Evolutionary conservation across 169 alveolate species (phyloP), one percentile per base, ranked within the genome.

Genomic region (Eimeria maxima): DNA sequence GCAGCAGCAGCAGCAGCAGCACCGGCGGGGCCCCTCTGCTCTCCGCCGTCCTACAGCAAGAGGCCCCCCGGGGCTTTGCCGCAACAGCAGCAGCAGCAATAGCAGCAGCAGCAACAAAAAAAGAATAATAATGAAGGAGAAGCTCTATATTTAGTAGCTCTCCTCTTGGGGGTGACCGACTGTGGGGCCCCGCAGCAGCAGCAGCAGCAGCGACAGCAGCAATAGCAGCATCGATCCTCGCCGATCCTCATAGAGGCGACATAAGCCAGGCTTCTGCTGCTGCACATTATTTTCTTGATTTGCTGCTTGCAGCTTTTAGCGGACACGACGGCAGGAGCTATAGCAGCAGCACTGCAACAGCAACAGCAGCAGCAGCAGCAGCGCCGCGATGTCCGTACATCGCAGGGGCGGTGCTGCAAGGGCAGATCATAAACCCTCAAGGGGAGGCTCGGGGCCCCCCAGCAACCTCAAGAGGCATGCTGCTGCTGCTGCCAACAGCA

Each of bases 261-360:
- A 33, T 33, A 33, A 33, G 38, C 84, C 13, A 20, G 14, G 55
- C 86, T 53, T 53, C 60, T 53, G 10, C 16, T 53, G 10, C 16
- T 53, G 60, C 10, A 14, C 6, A 7, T 53, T 53, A 1, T 53
- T 29, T 45, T 24, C 33, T 45, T 50, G 4, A 20, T 24, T 6
- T 74, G 16, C 50, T 74, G 16, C 53, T 33, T 74, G 50, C 84
- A 74, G 53, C 8, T 27, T 18, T 50, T 27, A 50, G 42, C 18
- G 24, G 22, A 50, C 8, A 42, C 60, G 16, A 53, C 60, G 2
- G 60, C 60, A 53, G 16, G 60, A 74, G 55, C 53, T 5, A 27
- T 57, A 74, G 8, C 22, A 74, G 84, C 84, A 73, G 84, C 53
- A 73, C 84, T 38, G 84, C 84, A 73, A 55, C 57, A 38, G 84